Percentiles rank a stretch among this genome's conserved stretches.
Conservation (phyloP, 371 early-diverging fungal species). For the Apophysomyces ossiformis region DNA sequence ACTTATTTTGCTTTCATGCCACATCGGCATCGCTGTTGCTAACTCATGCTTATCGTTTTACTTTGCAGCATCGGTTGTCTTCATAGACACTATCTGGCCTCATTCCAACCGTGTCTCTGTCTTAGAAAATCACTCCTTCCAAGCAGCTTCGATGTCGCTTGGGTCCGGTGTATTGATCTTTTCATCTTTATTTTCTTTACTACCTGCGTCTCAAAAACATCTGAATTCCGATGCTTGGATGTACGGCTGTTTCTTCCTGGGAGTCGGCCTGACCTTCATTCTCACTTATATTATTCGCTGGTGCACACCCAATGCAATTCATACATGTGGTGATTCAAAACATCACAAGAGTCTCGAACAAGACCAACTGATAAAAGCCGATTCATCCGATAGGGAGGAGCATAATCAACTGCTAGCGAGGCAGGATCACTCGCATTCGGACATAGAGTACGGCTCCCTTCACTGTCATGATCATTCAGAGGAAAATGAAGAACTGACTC, state of each 20-base stretch:
- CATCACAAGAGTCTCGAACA: not conserved
- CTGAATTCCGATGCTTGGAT: constrained; percentile 25
- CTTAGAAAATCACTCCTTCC: constrained; percentile 29
- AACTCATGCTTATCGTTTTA: not conserved
- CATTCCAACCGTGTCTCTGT: constrained; percentile 16
- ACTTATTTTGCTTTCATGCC: not conserved
- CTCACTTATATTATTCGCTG: constrained; percentile 38
- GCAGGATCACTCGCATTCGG: not conserved
- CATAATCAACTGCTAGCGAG: not conserved
- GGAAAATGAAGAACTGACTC: not conserved
- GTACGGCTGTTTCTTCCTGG: constrained; percentile 41
- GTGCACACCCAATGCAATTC: constrained; percentile 46
- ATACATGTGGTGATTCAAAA: constrained; percentile 35
- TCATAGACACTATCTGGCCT: constrained; percentile 18
- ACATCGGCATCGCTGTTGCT: not conserved
- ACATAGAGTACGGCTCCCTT: constrained; percentile 15
- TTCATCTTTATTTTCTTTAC: constrained; percentile 38
- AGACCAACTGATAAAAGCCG: not conserved
- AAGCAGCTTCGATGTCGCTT: constrained; percentile 42
- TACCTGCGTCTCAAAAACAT: constrained; percentile 40
- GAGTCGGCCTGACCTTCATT: constrained; percentile 35
- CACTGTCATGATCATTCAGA: constrained; percentile 6
- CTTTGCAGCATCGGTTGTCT: constrained; percentile 20
- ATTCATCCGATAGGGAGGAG: not conserved
- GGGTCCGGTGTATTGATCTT: constrained; percentile 50